Conservation (phyloP, 73 alveolate species). For the Tetrahymena borealis region DNA sequence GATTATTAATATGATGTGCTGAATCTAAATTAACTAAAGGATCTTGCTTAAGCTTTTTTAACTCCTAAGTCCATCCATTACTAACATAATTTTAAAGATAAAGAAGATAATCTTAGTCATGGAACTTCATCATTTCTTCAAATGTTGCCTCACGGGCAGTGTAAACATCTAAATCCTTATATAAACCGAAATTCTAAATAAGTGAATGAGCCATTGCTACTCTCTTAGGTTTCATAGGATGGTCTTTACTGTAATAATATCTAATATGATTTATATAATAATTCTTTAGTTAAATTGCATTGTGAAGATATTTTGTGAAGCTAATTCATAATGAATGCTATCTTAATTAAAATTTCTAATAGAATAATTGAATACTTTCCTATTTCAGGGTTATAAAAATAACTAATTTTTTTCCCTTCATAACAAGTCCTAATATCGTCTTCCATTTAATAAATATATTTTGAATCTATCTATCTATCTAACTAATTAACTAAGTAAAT, state of each 20-base stretch:
- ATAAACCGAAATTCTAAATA: conserved; percentile 74
- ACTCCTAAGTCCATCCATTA: not conserved
- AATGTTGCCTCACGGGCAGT: conserved; percentile 61
- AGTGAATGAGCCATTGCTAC: conserved; percentile 93
- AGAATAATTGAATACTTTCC: not conserved
- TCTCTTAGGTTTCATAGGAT: conserved; percentile 97
- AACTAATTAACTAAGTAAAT: too few relatives aligned
- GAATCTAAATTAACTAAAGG: not conserved
- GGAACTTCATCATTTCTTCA: conserved; percentile 60
- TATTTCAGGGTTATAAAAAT: not conserved
- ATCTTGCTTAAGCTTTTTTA: not conserved
- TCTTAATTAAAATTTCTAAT: too few relatives aligned
- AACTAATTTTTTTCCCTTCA: not conserved
- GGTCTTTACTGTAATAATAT: conserved; percentile 91
- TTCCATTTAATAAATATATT: too few relatives aligned
- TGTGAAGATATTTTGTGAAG: not conserved
- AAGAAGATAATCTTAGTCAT: conserved; percentile 34
- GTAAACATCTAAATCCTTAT: conserved; percentile 65
- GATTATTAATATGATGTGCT: not conserved
- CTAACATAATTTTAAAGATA: conserved; percentile 1
- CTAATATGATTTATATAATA: not conserved
- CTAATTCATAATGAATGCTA: too few relatives aligned
- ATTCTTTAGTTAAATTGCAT: not conserved
- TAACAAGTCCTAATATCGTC: not conserved
- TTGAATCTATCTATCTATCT: too few relatives aligned